These are phyloP conservation scores for Sclerotinia minor DNA, from an alignment of 2,329 filamentous ascomycete species.

Conservation along the genomic window DNA sequence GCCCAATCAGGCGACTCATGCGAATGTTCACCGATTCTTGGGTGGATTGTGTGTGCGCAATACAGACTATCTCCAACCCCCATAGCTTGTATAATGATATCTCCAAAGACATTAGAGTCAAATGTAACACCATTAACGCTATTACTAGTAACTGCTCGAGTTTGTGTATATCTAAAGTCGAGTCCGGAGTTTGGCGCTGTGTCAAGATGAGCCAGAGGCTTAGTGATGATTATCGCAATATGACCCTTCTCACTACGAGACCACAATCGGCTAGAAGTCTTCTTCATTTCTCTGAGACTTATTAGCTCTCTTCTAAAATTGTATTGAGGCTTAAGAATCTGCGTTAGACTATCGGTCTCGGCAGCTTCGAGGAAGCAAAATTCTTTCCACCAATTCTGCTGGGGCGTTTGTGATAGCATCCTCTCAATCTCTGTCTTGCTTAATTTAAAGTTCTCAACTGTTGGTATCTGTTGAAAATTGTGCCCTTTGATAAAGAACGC, in stretches of 20 bases:
- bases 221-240: not conserved
- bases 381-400: slow-evolving; percentile 7
- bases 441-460: not conserved
- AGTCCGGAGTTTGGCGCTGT: not conserved
- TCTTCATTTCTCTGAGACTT: not conserved
- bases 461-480: not conserved
- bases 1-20: not conserved
- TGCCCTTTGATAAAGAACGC: slow-evolving; percentile 1
- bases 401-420: not conserved
- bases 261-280: not conserved
- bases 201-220: not conserved
- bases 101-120: too few species aligned
- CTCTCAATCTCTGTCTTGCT: not conserved
- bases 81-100: not conserved
- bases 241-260: not conserved
- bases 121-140: not conserved
- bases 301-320: not conserved
- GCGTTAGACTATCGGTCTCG: not conserved
- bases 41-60: slow-evolving; percentile 5
- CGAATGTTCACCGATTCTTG: not conserved
- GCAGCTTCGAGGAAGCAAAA: slow-evolving; percentile 3
- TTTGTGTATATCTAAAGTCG: not conserved
- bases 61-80: not conserved
- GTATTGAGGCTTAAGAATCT: not conserved
- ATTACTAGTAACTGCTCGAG: too few species aligned